phyloP scores from a whole-genome alignment of 2,329 filamentous ascomycete species.

The Penicillium hesseltinei region DNA sequence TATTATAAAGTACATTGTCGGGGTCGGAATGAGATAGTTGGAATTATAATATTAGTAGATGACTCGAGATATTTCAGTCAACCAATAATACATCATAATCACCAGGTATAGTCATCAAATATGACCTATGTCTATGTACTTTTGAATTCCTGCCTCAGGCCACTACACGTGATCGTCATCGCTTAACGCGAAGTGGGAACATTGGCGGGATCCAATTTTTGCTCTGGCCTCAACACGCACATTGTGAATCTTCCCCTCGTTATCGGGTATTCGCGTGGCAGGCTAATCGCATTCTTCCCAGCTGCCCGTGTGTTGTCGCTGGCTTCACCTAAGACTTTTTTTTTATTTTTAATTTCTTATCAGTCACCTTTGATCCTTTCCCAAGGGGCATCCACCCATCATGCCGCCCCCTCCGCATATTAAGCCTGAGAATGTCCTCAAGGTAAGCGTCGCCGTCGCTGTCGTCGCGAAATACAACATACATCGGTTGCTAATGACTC shows the following conservation, averaged over 20 bases:
- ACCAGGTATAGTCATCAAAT: neutral
- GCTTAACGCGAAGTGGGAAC: conserved; percentile 39
- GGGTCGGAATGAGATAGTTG: conserved; percentile 5
- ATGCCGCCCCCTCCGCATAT: conserved; percentile 96
- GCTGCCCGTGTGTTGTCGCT: conserved; percentile 32
- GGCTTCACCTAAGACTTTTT: conserved; percentile 8
- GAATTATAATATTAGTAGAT: neutral
- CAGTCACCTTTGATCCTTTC: conserved; percentile 16
- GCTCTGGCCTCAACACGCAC: conserved; percentile 32
- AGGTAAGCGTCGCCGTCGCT: conserved; percentile 48
- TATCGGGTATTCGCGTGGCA: conserved; percentile 38
- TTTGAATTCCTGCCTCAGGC: conserved; percentile 6
- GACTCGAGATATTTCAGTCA: neutral
- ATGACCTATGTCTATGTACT: neutral
- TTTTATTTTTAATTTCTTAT: conserved; percentile 7
- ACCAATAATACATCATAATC: neutral
- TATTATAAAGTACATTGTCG: neutral
- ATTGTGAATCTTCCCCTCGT: conserved; percentile 32
- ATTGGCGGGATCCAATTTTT: conserved; percentile 31
- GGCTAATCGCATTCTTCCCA: conserved; percentile 29
- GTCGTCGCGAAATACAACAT: conserved; percentile 15
- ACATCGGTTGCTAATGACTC: conserved; percentile 17
- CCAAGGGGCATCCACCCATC: conserved; percentile 44
- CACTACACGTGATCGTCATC: conserved; percentile 32
- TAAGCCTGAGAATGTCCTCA: conserved; percentile 98